Conservation (phyloP, 352 stramenopile genomes). For the Pythium rhizo-oryzae region DNA sequence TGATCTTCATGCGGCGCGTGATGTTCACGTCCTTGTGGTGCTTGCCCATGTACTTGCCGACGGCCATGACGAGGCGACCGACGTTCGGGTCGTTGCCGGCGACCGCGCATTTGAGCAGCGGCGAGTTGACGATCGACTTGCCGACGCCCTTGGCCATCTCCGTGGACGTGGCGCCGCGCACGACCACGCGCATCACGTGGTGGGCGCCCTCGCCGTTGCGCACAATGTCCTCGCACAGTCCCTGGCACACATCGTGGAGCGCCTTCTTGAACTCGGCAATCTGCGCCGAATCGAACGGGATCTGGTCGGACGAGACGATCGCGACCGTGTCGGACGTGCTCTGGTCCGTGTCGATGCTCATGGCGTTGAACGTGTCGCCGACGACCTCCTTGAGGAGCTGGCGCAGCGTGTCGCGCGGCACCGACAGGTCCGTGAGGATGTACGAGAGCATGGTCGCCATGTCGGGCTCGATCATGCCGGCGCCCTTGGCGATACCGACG, state of each 20-base stretch:
- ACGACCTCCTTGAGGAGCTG: conserved; percentile 81
- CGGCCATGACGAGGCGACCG: conserved; percentile 95
- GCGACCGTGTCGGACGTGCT: conserved; percentile 98
- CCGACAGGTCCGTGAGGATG: conserved; percentile 87
- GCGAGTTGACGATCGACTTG: conserved; percentile 94
- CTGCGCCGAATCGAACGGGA: conserved; percentile 78
- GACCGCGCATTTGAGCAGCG: conserved; percentile 98
- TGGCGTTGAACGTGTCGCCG: conserved; percentile 90
- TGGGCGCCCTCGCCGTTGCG: conserved; percentile 98
- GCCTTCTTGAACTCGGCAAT: conserved; percentile 91
- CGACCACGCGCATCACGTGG: conserved; percentile 96
- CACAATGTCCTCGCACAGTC: conserved; percentile 97
- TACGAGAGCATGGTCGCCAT: conserved; percentile 94
- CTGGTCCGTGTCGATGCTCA: conserved; percentile 98
- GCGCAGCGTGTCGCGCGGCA: conserved; percentile 82
- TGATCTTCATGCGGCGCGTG: conserved; percentile 80
- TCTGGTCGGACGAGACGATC: conserved; percentile 94
- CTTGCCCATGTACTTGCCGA: conserved; percentile 97
- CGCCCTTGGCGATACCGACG: conserved; percentile 98
- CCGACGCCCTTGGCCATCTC: conserved; percentile 88
- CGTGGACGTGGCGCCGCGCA: conserved; percentile 82
- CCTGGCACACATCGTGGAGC: conserved; percentile 92
- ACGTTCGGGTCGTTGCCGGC: conserved; percentile 99
- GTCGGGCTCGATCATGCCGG: conserved; percentile 99
- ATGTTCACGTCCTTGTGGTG: conserved; percentile 87